Evolutionary conservation across 1,284 basidiomycete species (phyloP), one percentile per base, ranked within the genome.

Genomic region (Bjerkandera adusta): DNA sequence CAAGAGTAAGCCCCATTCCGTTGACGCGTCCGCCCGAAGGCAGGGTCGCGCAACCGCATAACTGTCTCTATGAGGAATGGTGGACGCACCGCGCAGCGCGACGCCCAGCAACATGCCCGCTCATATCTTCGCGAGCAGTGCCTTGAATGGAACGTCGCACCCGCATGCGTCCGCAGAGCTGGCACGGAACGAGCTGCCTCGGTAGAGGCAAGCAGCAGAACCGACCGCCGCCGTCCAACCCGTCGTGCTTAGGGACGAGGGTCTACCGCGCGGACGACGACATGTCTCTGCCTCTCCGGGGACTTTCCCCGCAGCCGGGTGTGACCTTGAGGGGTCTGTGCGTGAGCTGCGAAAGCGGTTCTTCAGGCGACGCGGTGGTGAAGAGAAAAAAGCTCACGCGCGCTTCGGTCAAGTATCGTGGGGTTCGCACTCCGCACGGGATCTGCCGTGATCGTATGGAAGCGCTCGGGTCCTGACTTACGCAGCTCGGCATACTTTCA

Each of bases 1-100:
- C 66, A 77, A 85, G 83, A 89, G 84, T 89, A 83, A 89, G 86
- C 86, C 86, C 87, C 86, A 88, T 89, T 89, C 77, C 74, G 86
- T 88, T 87, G 73, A 77, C 67, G 72, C 75, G 66, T 61, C 36
- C 38, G 55, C 48, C 16, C 49, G 32, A 45, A 36, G n/a, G n/a
- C n/a, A n/a, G 54, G 48, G 53, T 52, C 66, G 70, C 71, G 55
- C 82, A 82, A 87, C 82, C 86, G 85, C 79, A 89, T 89, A 79
- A 87, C 86, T 89, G 62, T 88, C 68, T 73, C 80, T 82, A 89
- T 85, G 86, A 89, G 87, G 77, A 89, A 87, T 81, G 46, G 60
- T 68, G 62, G 72, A 72, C 61, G 65, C 54, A 59, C 64, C 57
- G 66, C 67, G 57, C 30, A 47, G 56, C 63, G 46, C 50, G 52